A percentile compares a stretch with the other conserved stretches of the same genome.
These are phyloP conservation scores for Jatropha curcas DNA, from an alignment of 345 rosid species.

Conservation along the genomic window DNA sequence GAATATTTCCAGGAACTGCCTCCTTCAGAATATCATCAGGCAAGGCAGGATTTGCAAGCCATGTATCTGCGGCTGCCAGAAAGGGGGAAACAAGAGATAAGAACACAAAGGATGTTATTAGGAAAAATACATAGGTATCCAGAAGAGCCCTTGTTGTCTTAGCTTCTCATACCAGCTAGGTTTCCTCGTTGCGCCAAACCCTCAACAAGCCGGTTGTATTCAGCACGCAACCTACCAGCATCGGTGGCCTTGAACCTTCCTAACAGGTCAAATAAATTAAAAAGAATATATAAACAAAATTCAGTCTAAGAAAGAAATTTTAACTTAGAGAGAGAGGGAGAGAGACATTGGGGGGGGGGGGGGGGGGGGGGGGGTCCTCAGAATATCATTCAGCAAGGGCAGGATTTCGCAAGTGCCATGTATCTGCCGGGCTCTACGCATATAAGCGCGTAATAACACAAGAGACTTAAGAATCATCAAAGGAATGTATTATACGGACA, in stretches of 20 bases:
- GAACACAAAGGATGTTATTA: background rate
- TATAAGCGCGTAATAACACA: background rate
- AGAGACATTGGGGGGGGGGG: background rate
- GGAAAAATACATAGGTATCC: constrained; percentile 6
- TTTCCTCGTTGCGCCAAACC: constrained; percentile 93
- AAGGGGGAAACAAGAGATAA: background rate
- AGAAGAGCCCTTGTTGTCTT: constrained; percentile 4
- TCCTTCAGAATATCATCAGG: constrained; percentile 94
- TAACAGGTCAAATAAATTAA: constrained; percentile 61
- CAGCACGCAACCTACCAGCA: constrained; percentile 89
- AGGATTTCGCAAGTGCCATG: constrained; percentile 98
- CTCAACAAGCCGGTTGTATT: constrained; percentile 88
- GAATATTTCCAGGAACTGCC: constrained; percentile 98
- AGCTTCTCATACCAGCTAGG: constrained; percentile 59
- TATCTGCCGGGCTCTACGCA: constrained; percentile 70
- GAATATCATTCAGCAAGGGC: constrained; percentile 95
- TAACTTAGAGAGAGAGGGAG: too few species aligned
- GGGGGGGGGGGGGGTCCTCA: constrained; percentile 31
- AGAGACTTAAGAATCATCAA: background rate
- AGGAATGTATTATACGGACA: constrained; percentile 1
- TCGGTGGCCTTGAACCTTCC: constrained; percentile 99
- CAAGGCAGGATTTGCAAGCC: constrained; percentile 99
- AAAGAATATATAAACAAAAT: constrained; percentile 27
- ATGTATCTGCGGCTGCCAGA: constrained; percentile 63
- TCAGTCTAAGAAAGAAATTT: background rate